phyloP scores from a whole-genome alignment of 2,329 filamentous ascomycete genomes.

The Parafenestella ontariensis region DNA sequence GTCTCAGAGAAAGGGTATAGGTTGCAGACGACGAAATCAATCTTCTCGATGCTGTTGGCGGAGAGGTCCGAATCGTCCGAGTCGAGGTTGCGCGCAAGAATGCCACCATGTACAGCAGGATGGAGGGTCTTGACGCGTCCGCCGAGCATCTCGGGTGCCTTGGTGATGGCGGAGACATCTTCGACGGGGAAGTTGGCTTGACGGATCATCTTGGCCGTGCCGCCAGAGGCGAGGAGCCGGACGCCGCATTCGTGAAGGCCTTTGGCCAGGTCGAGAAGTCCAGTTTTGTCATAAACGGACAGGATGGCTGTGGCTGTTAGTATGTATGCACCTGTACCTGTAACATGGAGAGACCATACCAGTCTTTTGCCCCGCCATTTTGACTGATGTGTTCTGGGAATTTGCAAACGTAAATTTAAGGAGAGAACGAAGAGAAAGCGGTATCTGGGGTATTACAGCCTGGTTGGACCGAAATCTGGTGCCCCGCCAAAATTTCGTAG shows the following conservation, averaged over 20 bases:
- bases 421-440: conserved; percentile 13
- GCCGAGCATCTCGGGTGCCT: conserved; percentile 93
- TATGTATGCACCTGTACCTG: background rate
- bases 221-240: conserved; percentile 85
- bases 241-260: conserved; percentile 48
- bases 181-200: conserved; percentile 96
- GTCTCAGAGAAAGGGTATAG: conserved; percentile 99
- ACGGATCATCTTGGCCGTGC: conserved; percentile 94
- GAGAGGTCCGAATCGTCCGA: conserved; percentile 95
- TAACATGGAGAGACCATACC: conserved; percentile 20
- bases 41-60: conserved; percentile 50
- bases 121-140: conserved; percentile 95
- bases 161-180: conserved; percentile 97
- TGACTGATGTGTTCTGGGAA: conserved; percentile 20
- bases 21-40: conserved; percentile 76
- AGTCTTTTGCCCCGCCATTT: conserved; percentile 48
- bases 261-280: conserved; percentile 49
- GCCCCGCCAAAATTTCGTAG: background rate
- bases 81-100: conserved; percentile 91
- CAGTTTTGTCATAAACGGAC: conserved; percentile 99
- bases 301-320: conserved; percentile 71
- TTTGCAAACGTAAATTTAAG: conserved; percentile 21
- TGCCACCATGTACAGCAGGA: conserved; percentile 83
- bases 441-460: conserved; percentile 27
- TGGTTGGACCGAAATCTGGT: conserved; percentile 22